A percentile compares a stretch with the other conserved stretches of the same genome.
Evolutionary conservation across 345 rosid species (phyloP).

Genomic region (Leavenworthia alabamica): DNA sequence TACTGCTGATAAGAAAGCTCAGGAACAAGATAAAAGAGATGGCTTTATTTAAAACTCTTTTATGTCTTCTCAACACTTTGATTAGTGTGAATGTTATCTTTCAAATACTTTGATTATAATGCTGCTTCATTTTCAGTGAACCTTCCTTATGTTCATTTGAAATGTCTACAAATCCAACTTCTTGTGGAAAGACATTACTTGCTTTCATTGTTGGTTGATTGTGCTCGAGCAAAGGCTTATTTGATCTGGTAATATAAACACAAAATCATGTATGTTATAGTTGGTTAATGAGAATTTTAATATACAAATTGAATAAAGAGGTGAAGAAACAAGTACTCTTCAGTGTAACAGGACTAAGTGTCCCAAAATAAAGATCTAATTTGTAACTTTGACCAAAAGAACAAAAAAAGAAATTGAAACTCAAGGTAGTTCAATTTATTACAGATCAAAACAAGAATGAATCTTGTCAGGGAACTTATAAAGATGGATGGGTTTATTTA

Average conservation of each 20-base stretch:
- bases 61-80: background rate
- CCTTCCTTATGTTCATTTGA: conserved; percentile 7
- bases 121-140: background rate
- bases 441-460: background rate
- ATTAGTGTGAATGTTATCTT: background rate
- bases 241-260: too few relatives aligned
- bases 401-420: background rate
- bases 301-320: too few relatives aligned
- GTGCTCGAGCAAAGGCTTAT: too few relatives aligned
- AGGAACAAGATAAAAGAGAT: conserved; percentile 81
- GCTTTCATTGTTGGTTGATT: too few relatives aligned
- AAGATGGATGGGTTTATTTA: background rate
- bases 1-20: conserved; percentile 77
- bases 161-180: too few relatives aligned
- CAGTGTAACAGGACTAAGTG: too few relatives aligned
- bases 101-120: conserved; percentile 11
- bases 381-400: background rate
- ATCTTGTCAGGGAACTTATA: conserved; percentile 14
- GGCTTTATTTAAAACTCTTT: conserved; percentile 41
- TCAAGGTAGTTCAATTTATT: background rate
- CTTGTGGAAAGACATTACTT: too few relatives aligned
- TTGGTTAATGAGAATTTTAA: too few relatives aligned
- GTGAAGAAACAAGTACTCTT: too few relatives aligned
- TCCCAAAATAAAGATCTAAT: too few relatives aligned
- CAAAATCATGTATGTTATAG: too few relatives aligned